Base-by-base conservation (phyloP, 108 stramenopile species). In the Nitzschia palea region DNA sequence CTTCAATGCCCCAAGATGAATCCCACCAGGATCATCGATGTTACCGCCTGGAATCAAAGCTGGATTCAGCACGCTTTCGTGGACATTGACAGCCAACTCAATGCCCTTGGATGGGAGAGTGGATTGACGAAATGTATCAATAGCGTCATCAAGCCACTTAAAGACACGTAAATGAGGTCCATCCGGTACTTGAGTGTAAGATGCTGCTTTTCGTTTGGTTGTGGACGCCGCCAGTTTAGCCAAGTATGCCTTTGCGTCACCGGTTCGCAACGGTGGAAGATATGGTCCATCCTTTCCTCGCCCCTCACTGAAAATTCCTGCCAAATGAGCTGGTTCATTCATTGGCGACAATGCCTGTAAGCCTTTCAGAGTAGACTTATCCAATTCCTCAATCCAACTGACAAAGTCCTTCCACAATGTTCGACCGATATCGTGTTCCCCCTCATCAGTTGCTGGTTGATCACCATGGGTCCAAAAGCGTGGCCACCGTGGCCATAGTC, bases 271-370 rank as follows among this genome's bases (percentile, higher is more conserved):
- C 2, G 84, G 81, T 23, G 89, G 89, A 8, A 90, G 45, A 44
- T 82, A 90, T 5, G 79, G 63, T 31, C 50, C 4, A 70, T 65
- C 22, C 67, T 79, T 37, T 56, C 53, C 59, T 29, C 48, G 20
- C 50, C 86, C 68, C 61, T 69, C 64, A 44, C 74, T 60, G 78
- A 80, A 78, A 2, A 71, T 29, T 23, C 84, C 85, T n/a, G 89
- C 84, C 68, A 90, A 70, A 48, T 90, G 89, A 0, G 86, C 89
- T 28, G 89, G 89, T 36, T 90, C 89, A 61, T 90, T 90, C 89
- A 90, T 90, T 9, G 89, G 89, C 4, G 85, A 74, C 42, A 90
- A 43, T 2, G 78, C 85, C 48, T 81, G 42, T 28, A 90, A 32
- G 37, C 89, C 89, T 37, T 55, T 45, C 63, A 90, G 87, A 31